Evolutionary conservation across 352 stramenopile species (phyloP), one percentile per base, ranked within the genome.

Genomic region (Phytophthora sojae): DNA sequence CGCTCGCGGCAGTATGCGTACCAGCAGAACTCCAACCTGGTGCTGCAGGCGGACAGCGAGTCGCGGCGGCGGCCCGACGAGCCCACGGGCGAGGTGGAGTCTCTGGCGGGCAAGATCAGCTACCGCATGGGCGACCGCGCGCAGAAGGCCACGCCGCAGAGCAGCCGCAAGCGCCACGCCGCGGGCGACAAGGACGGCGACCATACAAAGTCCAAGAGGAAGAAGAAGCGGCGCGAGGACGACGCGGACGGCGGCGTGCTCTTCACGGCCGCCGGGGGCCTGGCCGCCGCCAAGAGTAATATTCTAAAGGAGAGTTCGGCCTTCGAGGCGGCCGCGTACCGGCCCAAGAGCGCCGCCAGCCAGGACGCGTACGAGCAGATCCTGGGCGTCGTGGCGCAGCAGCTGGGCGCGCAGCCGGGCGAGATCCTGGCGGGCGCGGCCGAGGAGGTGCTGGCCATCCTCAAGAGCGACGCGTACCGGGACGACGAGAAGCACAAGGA

Each of bases 21-120:
- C 85, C 72, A 80, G 66, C 81, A 94, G 74, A 99, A 98, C 85
- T 98, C 92, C 32, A 99, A 98, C 79, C 80, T 99, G 51, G 96
- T 99, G 72, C 81, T 99, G 53, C 89, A 98, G 75, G 91, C 94
- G 6, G 93, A 98, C 63, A 89, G 86, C 69, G 91, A 95, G 62
- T 91, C 81, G 61, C 83, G 90, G 19, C 86, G 93, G 11, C 81
- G 86, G 7, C 81, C 81, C 11, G 87, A 96, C 62, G 90, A 97
- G 70, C 85, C 89, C 23, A 96, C 89, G 61, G 91, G 91, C 56
- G 91, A 97, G 53, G 91, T 97, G 60, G 89, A 96, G 82, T 93
- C 85, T 47, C 76, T 97, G 25, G 86, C 77, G 0, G 91, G 91
- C 2, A 86, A 87, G 56, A 86, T 94, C 67, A 78, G 39, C 39